These are phyloP conservation scores for Epichloe gansuensis DNA, from an alignment of 2,329 filamentous ascomycete genomes.

Conservation along the genomic window DNA sequence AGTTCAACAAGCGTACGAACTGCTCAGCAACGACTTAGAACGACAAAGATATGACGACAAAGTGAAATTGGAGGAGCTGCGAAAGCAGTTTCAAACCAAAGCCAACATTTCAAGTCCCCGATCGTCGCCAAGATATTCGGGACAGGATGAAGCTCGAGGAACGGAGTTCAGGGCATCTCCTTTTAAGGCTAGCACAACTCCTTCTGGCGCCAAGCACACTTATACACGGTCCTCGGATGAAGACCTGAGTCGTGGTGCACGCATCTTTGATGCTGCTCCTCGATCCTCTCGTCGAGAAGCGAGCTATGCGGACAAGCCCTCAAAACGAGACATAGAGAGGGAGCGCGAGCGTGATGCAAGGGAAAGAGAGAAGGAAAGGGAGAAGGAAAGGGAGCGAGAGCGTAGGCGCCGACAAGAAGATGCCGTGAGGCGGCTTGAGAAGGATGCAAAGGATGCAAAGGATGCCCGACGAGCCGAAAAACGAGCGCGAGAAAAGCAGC, in stretches of 20 bases:
- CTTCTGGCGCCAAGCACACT: constrained; percentile 22
- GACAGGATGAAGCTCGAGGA: constrained; percentile 4
- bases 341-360: constrained; percentile 14
- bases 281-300: constrained; percentile 31
- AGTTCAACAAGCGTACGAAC: constrained; percentile 86
- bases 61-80: constrained; percentile 52
- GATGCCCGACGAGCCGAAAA: constrained; percentile 22
- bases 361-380: constrained; percentile 1
- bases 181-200: constrained; percentile 25
- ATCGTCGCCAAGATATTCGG: constrained; percentile 23
- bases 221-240: constrained; percentile 35
- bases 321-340: constrained; percentile 29
- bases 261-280: constrained; percentile 29
- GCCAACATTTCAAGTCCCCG: constrained; percentile 32
- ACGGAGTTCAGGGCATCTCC: constrained; percentile 21
- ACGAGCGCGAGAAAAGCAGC: constrained; percentile 21
- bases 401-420: constrained; percentile 14
- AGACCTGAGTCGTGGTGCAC: constrained; percentile 24
- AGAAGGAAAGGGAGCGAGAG: constrained; percentile 10
- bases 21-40: constrained; percentile 65
- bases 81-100: constrained; percentile 36
- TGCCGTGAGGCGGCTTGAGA: constrained; percentile 16
- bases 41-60: constrained; percentile 67
- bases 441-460: constrained; percentile 22
- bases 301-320: constrained; percentile 33